Percentiles rank a stretch among this genome's conserved stretches.
Evolutionary conservation across 192 early-diverging fungal species (phyloP).

Genomic region (Umbelopsis sp.): DNA sequence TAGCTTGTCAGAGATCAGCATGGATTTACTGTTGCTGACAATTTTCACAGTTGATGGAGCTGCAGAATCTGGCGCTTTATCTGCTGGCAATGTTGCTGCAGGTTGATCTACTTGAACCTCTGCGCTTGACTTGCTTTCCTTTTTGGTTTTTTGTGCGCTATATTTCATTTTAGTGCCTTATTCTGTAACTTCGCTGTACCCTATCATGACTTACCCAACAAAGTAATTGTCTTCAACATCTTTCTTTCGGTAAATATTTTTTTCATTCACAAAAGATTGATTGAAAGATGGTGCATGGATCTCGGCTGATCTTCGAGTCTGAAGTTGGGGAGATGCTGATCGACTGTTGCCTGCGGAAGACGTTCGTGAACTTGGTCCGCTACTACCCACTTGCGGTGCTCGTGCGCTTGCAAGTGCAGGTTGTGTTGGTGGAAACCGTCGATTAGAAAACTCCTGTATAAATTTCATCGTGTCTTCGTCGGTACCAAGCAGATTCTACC

Average conservation of each 20-base stretch:
- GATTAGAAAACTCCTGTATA: slow-evolving; percentile 34
- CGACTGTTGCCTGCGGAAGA: not conserved
- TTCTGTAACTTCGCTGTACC: not conserved
- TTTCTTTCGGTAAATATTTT: slow-evolving; percentile 27
- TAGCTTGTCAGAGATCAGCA: slow-evolving; percentile 41
- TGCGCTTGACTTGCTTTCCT: not conserved
- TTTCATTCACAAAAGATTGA: slow-evolving; percentile 17
- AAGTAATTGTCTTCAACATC: slow-evolving; percentile 24
- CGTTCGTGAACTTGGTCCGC: not conserved
- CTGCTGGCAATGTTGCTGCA: not conserved
- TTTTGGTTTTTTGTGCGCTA: not conserved
- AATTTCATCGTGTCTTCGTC: slow-evolving; percentile 27
- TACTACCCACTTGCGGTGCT: too few relatives aligned
- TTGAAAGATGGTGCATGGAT: not conserved
- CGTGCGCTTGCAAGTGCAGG: not conserved
- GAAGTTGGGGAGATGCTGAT: not conserved
- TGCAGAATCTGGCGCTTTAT: not conserved
- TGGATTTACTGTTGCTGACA: not conserved
- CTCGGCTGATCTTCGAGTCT: not conserved
- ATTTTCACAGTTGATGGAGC: not conserved
- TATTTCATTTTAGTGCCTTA: not conserved
- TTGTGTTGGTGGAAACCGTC: slow-evolving; percentile 27
- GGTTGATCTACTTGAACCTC: not conserved
- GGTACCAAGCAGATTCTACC: slow-evolving; percentile 32
- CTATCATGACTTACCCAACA: slow-evolving; percentile 2